Base-by-base conservation (phyloP, 148 eudicot species). In the Diospyros kaki region DNA sequence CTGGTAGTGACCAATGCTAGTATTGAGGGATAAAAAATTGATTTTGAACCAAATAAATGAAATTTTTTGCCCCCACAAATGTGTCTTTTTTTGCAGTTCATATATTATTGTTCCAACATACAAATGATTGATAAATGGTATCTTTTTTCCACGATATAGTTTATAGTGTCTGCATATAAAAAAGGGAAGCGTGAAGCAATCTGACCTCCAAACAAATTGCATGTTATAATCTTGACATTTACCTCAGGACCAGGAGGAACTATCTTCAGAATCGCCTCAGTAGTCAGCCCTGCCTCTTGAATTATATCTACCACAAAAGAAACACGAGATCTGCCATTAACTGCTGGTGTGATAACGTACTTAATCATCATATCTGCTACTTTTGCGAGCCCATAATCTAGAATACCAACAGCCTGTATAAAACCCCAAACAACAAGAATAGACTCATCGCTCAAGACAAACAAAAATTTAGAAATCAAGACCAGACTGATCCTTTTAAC, bases 381-480 rank as follows among this genome's bases (percentile, higher is more conserved):
- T 84, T 84, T 94, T 39, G 94, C 98, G 73, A 94, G 86, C 58
- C 97, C 98, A 80, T 84, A 92, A 81, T 90, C 86, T 71, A 92
- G 87, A 77, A 94, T 82, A 59, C 88, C 93, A 70, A 91, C 78
- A 70, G 87, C 93, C 98, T 94, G 81, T 43, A 71, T 18, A 74
- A 77, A 42, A 62, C 39, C 44, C 72, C 75, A 65, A 72, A 51
- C 18, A 76, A 1, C 45, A 73, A 58, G 48, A 8, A 46, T 38
- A 8, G 48, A 63, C 39, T 6, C 55, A 75, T 28, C 8, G 43
- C 42, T 42, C 64, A 64, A 50, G 68, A 41, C 39, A 28, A 28
- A 28, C 28, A 28, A 28, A 28, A 28, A 28, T 28, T 28, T 28
- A 28, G 28, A 28, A 10, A 14, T 18, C 9, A 64, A 72, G 39